These are phyloP conservation scores for Ustilago cynodontis DNA, from an alignment of 1,284 basidiomycete species.

Conservation along the genomic window DNA sequence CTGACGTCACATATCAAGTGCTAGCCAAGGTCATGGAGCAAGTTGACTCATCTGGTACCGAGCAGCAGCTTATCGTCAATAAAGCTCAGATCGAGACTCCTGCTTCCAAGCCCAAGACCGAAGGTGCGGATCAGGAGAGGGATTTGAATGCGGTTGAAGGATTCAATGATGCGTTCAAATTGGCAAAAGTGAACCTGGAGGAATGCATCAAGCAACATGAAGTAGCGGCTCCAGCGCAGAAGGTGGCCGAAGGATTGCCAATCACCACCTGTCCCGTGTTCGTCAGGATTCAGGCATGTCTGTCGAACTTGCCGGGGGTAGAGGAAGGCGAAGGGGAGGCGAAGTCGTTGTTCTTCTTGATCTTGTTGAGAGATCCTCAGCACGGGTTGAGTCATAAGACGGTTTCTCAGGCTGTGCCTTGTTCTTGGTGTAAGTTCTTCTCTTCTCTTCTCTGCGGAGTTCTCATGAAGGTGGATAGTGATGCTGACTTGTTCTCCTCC, in stretches of 20 bases:
- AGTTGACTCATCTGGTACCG: constrained; percentile 49
- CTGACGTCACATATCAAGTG: constrained; percentile 85
- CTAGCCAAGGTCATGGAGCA: constrained; percentile 66
- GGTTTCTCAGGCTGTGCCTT: constrained; percentile 62
- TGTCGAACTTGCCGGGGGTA: constrained; percentile 47
- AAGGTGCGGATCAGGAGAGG: constrained; percentile 68
- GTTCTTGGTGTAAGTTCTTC: constrained; percentile 61
- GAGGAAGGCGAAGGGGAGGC: not conserved
- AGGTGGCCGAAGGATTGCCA: constrained; percentile 71
- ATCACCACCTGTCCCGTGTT: constrained; percentile 92
- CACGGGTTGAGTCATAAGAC: constrained; percentile 64
- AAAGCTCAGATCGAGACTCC: constrained; percentile 47
- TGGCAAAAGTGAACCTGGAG: constrained; percentile 79
- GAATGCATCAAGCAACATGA: constrained; percentile 83
- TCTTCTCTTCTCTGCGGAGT: not conserved
- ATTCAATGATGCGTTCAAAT: constrained; percentile 83
- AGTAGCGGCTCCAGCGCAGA: constrained; percentile 58
- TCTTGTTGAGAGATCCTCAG: constrained; percentile 63
- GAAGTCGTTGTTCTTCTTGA: constrained; percentile 58
- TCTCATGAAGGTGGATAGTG: not conserved
- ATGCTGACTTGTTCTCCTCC: not conserved
- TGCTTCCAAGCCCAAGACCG: constrained; percentile 39
- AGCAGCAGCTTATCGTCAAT: constrained; percentile 65
- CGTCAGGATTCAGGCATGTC: constrained; percentile 85
- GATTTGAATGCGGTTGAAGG: constrained; percentile 86